Percentiles rank a stretch among this genome's conserved stretches.
phyloP scores from a whole-genome alignment of 192 early-diverging fungal genomes.

The Dimargaris cristalligena region DNA sequence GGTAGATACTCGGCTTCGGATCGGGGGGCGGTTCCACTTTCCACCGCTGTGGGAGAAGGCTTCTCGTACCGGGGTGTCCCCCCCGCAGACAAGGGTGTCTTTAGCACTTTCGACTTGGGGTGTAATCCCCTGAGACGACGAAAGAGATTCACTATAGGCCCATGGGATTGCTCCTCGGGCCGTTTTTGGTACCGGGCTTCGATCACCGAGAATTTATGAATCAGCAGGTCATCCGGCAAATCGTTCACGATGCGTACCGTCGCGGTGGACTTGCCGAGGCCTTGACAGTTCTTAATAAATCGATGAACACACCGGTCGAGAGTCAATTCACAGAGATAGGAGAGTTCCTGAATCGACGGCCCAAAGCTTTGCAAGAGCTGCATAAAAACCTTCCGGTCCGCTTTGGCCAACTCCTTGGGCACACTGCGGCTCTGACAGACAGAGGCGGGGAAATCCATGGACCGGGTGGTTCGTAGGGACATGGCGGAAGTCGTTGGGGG shows the following conservation, averaged over 20 bases:
- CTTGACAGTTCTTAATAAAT: not conserved
- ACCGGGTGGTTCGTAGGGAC: not conserved
- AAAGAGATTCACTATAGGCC: not conserved
- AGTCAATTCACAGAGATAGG: constrained; percentile 1
- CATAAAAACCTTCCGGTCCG: not conserved
- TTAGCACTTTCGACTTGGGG: not conserved
- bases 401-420: not conserved
- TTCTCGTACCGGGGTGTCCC: not conserved
- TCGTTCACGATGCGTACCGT: not conserved
- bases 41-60: not conserved
- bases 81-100: not conserved
- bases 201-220: not conserved
- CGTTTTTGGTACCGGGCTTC: not conserved
- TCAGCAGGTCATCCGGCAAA: not conserved
- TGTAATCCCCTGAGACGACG: not conserved
- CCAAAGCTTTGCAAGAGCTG: not conserved
- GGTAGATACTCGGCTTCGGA: too few relatives aligned
- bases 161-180: not conserved
- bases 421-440: not conserved
- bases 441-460: not conserved
- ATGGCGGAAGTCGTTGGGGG: not conserved
- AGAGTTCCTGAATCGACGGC: constrained; percentile 7
- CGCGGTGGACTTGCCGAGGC: not conserved
- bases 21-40: not conserved
- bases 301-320: constrained; percentile 4